Base-by-base conservation (phyloP, 2,329 filamentous ascomycete species). In the Allantophomopsis cytisporea region DNA sequence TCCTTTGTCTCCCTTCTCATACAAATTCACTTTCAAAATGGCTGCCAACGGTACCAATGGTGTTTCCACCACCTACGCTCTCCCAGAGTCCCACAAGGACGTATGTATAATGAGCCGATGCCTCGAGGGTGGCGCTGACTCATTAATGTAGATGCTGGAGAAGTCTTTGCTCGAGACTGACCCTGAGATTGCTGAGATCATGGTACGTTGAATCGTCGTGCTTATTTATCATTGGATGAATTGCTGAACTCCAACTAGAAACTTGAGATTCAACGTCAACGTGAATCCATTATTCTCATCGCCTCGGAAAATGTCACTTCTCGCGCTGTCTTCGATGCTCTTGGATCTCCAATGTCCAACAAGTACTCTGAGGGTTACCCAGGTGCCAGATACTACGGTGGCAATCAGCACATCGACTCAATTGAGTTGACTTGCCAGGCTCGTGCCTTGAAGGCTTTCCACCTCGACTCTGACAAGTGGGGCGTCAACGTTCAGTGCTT, bases 361-460 rank as follows among this genome's bases (percentile, higher is more conserved):
- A 98, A 98, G 72, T 98, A 98, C 76, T 95, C 87, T 14, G 91
- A 98, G 73, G 91, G 91, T 50, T 94, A 94, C 64, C 91, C 91
- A 51, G 91, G 91, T 60, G 91, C 91, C 54, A 82, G 91, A 65
- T 98, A 98, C 76, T 98, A 98, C 59, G 91, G 91, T 59, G 91
- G 91, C 59, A 98, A 98, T 71, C 83, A 98, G 73, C 86, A 91
- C 74, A 98, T 98, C 52, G 91, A 98, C 64, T 73, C 85, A 64
- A 87, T 95, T 56, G 91, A 98, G 75, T 74, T 83, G 50, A 82
- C 91, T 45, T 98, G 91, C 76, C 91, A 98, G 71, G 73, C 78
- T 62, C 83, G 91, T 66, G 91, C 91, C 49, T 81, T 98, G 47
- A 75, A 85, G 66, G 82, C 88, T 43, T 98, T 96, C 72, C 75